phyloP scores from a whole-genome alignment of 352 stramenopile genomes.

The Pythium aristosporum region DNA sequence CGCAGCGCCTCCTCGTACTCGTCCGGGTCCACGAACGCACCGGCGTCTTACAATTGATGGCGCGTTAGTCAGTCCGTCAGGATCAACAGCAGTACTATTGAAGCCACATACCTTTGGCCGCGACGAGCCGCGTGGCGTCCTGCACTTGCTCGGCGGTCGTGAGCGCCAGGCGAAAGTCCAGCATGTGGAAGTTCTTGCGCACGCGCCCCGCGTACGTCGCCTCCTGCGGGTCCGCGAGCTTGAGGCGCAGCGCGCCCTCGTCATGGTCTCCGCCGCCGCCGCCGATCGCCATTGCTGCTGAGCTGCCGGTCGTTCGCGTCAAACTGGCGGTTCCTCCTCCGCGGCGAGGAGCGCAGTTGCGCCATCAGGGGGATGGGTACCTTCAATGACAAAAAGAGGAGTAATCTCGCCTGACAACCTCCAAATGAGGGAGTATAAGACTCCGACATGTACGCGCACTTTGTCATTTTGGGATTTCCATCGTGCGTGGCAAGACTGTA shows the following conservation, averaged over 20 bases:
- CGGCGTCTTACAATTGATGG: constrained; percentile 18
- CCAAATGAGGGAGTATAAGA: too few species aligned
- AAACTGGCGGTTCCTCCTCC: not conserved
- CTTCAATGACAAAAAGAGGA: too few species aligned
- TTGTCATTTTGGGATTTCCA: too few species aligned
- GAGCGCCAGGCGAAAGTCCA: constrained; percentile 80
- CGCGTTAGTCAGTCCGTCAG: not conserved
- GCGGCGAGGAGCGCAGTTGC: not conserved
- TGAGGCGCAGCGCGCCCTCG: constrained; percentile 38
- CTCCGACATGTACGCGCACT: too few species aligned
- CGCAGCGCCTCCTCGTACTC: constrained; percentile 53
- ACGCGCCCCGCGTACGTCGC: constrained; percentile 76
- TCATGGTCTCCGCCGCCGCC: constrained; percentile 14
- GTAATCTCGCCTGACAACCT: too few species aligned
- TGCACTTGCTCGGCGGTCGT: constrained; percentile 49
- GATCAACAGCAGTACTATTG: not conserved
- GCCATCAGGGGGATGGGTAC: not conserved
- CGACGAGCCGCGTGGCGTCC: constrained; percentile 46
- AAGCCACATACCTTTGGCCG: constrained; percentile 30
- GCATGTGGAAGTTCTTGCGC: constrained; percentile 79
- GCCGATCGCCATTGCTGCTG: constrained; percentile 24
- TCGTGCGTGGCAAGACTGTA: too few species aligned
- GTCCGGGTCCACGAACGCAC: constrained; percentile 35
- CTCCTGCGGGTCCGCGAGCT: constrained; percentile 73
- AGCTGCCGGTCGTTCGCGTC: not conserved